These are phyloP conservation scores for Polytrichum formosum DNA, from an alignment of 225 moss, liverwort and hornwort species.

Conservation along the genomic window DNA sequence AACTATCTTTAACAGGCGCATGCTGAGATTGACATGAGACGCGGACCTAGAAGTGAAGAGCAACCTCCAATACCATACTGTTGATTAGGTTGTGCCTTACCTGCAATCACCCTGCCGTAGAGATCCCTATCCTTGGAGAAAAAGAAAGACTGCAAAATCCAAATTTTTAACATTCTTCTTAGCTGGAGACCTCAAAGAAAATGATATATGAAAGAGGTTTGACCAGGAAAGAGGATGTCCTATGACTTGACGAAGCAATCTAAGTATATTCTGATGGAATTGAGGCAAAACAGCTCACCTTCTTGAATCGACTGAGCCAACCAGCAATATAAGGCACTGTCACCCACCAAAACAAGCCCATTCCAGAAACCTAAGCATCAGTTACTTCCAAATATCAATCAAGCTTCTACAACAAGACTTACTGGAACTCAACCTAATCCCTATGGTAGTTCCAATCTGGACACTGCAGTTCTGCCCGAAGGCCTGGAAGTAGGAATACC, in stretches of 20 bases:
- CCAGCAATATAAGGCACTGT: slow-evolving; percentile 54
- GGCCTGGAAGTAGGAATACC: too few relatives aligned
- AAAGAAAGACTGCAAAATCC: slow-evolving; percentile 73
- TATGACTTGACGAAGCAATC: too few relatives aligned
- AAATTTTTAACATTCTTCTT: background rate
- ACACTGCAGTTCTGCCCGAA: too few relatives aligned
- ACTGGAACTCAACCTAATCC: too few relatives aligned
- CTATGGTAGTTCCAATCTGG: too few relatives aligned
- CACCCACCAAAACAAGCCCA: background rate
- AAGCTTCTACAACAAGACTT: too few relatives aligned
- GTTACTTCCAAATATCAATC: background rate
- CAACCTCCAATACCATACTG: too few relatives aligned
- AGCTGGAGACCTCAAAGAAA: background rate
- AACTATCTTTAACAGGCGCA: too few relatives aligned
- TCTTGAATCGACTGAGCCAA: slow-evolving; percentile 59
- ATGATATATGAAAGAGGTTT: background rate
- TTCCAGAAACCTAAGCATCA: background rate
- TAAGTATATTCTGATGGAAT: too few relatives aligned
- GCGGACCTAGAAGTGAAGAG: too few relatives aligned
- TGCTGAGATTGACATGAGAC: too few relatives aligned
- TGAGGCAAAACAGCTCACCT: slow-evolving; percentile 31
- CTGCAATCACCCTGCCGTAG: slow-evolving; percentile 82
- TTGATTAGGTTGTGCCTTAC: slow-evolving; percentile 20
- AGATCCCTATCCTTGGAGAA: slow-evolving; percentile 51
- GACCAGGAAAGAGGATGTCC: too few relatives aligned